These are phyloP conservation scores for Populus nigra DNA, from an alignment of 345 rosid species.

Conservation along the genomic window DNA sequence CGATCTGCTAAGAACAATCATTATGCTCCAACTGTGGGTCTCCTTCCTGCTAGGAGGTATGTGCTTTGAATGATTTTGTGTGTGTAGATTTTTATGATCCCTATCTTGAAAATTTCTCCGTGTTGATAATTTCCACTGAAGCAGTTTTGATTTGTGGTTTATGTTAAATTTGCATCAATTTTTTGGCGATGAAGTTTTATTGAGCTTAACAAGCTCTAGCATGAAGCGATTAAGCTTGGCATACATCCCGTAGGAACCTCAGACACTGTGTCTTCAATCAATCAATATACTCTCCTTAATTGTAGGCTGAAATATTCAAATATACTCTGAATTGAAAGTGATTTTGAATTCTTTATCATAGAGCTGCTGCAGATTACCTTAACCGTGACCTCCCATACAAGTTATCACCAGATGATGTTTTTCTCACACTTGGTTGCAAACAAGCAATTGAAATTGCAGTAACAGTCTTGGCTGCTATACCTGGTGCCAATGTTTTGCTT, in stretches of 20 bases:
- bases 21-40: conserved; percentile 38
- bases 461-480: conserved; percentile 39
- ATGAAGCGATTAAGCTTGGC: no score
- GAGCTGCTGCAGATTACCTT: conserved; percentile 55
- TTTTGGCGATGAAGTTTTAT: no score
- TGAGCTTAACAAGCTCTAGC: no score
- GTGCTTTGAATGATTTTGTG: no score
- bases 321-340: not conserved
- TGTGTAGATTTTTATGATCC: no score
- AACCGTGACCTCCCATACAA: conserved; percentile 45
- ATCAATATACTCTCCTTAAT: no score
- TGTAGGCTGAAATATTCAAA: no score
- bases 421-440: conserved; percentile 46
- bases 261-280: no score
- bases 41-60: conserved; percentile 54
- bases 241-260: no score
- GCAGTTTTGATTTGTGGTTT: no score
- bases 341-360: conserved; percentile 13
- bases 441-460: conserved; percentile 54
- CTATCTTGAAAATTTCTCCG: not conserved
- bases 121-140: no score
- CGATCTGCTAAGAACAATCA: conserved; percentile 42
- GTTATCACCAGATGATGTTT: conserved; percentile 51
- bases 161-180: no score
- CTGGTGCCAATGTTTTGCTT: conserved; percentile 51